phyloP scores from a whole-genome alignment of 768 basidiomycete species.

The Boletus patriciae region DNA sequence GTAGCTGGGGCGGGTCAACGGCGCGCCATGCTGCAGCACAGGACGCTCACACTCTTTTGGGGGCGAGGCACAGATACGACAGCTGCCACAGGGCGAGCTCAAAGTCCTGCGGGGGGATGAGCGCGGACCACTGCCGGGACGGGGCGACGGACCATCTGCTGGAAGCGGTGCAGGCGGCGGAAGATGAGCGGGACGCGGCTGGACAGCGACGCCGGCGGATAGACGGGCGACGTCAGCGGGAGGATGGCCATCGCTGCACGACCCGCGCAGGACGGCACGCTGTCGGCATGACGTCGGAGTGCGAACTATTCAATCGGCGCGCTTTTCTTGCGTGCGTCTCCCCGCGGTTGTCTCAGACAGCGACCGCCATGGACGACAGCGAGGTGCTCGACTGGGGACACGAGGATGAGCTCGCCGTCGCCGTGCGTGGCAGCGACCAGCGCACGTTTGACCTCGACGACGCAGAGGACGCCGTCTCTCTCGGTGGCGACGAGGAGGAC shows the following conservation, averaged over 20 bases:
- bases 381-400: conserved; percentile 74
- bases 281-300: conserved; percentile 25
- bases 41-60: conserved; percentile 78
- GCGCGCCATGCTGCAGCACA: neutral
- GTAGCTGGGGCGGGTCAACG: conserved; percentile 52
- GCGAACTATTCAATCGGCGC: conserved; percentile 17
- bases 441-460: conserved; percentile 37
- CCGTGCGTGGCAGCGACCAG: conserved; percentile 43
- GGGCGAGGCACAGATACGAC: conserved; percentile 90
- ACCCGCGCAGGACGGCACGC: conserved; percentile 16
- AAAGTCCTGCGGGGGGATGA: conserved; percentile 67
- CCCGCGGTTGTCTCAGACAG: conserved; percentile 18
- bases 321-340: neutral
- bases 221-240: conserved; percentile 31
- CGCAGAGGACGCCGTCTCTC: conserved; percentile 64
- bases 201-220: conserved; percentile 8
- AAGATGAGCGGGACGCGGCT: conserved; percentile 79
- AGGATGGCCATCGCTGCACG: conserved; percentile 31
- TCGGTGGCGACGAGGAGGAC: conserved; percentile 73
- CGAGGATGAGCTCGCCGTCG: conserved; percentile 45
- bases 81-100: conserved; percentile 96
- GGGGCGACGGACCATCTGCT: conserved; percentile 70
- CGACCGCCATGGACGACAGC: conserved; percentile 56
- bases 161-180: conserved; percentile 73
- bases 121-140: neutral